Evolutionary conservation across 2,329 filamentous ascomycete genomes (phyloP).

Genomic region (Fusarium hainanense): DNA sequence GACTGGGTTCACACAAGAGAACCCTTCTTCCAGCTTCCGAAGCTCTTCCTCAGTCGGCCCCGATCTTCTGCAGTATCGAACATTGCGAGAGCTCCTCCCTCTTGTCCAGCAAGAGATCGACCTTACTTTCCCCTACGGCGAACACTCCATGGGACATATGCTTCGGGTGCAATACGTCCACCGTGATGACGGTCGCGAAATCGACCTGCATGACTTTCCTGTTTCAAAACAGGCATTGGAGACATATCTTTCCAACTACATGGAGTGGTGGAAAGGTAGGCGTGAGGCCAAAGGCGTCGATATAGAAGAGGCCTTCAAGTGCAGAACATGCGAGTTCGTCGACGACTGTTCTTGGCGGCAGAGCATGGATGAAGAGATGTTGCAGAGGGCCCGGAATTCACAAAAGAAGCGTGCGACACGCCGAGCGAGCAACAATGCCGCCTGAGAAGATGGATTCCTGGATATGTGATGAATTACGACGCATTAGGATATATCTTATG

Average conservation of each 20-base stretch:
- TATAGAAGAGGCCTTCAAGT: constrained; percentile 90
- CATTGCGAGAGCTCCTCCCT: constrained; percentile 59
- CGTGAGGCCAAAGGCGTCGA: constrained; percentile 78
- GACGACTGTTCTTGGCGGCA: constrained; percentile 82
- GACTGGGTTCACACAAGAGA: constrained; percentile 15
- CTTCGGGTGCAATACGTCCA: constrained; percentile 67
- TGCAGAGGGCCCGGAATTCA: constrained; percentile 40
- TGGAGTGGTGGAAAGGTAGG: constrained; percentile 90
- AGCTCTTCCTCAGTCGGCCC: constrained; percentile 37
- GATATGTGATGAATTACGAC: constrained; percentile 36
- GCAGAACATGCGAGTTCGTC: constrained; percentile 83
- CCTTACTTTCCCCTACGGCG: constrained; percentile 64
- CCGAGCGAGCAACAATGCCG: constrained; percentile 10
- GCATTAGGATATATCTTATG: constrained; percentile 1
- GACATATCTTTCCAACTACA: constrained; percentile 73
- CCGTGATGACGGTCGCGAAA: constrained; percentile 62
- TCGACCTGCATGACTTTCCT: constrained; percentile 69
- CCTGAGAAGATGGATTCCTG: constrained; percentile 5
- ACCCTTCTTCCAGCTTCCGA: constrained; percentile 29
- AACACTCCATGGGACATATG: constrained; percentile 60
- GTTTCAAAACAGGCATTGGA: constrained; percentile 74
- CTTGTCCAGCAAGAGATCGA: constrained; percentile 60
- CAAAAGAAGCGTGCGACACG: constrained; percentile 40
- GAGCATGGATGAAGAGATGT: constrained; percentile 70
- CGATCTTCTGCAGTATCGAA: constrained; percentile 60